phyloP scores from a whole-genome alignment of 2,329 filamentous ascomycete genomes.

The Neonectria neomacrospora region DNA sequence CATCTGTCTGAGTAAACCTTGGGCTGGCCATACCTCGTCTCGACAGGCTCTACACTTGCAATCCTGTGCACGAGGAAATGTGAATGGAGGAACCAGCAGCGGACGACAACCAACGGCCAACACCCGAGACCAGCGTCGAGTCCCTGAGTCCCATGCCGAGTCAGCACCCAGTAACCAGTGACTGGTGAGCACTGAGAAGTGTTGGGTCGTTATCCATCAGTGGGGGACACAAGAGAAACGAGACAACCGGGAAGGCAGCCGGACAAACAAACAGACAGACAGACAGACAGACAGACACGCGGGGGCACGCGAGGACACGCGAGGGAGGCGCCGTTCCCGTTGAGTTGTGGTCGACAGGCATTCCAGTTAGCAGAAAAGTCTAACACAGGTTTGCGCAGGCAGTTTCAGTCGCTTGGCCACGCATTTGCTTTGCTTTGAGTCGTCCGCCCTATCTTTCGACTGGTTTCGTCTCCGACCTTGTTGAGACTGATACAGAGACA shows the following conservation, averaged over 20 bases:
- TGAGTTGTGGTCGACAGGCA: slow-evolving; percentile 33
- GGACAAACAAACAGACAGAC: slow-evolving; percentile 13
- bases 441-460: slow-evolving; percentile 7
- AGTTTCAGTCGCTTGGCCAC: slow-evolving; percentile 19
- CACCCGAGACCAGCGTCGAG: neutral
- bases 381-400: slow-evolving; percentile 30
- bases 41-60: slow-evolving; percentile 8
- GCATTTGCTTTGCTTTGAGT: slow-evolving; percentile 4
- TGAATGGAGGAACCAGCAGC: slow-evolving; percentile 8
- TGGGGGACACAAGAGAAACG: neutral
- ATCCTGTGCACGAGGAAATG: slow-evolving; percentile 9
- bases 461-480: neutral
- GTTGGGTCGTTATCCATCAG: neutral
- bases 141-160: neutral
- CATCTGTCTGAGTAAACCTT: slow-evolving; percentile 1
- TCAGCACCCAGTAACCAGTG: neutral
- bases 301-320: slow-evolving; percentile 7
- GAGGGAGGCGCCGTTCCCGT: slow-evolving; percentile 39
- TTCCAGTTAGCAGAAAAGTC: slow-evolving; percentile 32
- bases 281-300: slow-evolving; percentile 13
- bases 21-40: slow-evolving; percentile 1
- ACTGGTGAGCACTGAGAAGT: neutral
- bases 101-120: slow-evolving; percentile 9
- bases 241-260: neutral
- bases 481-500: neutral